Percentiles rank a stretch among this genome's conserved stretches.
Evolutionary conservation across 2,329 filamentous ascomycete species (phyloP).

Genomic region (Verticillium isaacii): DNA sequence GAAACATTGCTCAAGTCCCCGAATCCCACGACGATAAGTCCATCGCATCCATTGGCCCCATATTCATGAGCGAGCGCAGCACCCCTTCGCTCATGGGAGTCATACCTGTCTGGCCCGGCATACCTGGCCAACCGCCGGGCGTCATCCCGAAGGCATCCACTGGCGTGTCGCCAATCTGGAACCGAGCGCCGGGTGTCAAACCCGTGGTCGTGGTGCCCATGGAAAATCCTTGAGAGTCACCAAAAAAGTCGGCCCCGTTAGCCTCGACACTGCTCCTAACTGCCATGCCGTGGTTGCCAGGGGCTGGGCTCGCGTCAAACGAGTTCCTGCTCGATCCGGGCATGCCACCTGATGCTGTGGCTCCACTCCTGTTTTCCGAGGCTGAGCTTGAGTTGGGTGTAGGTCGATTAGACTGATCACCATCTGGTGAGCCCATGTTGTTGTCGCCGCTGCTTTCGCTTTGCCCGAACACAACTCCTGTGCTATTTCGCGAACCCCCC

Average conservation of each 20-base stretch:
- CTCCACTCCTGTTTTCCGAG: conserved; percentile 34
- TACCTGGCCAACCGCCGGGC: conserved; percentile 37
- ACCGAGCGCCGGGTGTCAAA: conserved; percentile 27
- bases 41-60: conserved; percentile 58
- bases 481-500: conserved; percentile 14
- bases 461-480: conserved; percentile 31
- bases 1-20: not conserved
- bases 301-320: conserved; percentile 48
- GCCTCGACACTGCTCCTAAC: conserved; percentile 31
- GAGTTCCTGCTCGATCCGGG: conserved; percentile 36
- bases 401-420: conserved; percentile 45
- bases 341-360: conserved; percentile 14
- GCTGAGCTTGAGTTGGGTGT: conserved; percentile 55
- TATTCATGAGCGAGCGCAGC: conserved; percentile 51
- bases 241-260: conserved; percentile 31
- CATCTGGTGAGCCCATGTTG: conserved; percentile 45
- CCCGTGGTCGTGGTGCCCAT: conserved; percentile 23
- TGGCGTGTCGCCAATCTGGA: conserved; percentile 28
- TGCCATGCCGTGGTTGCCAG: conserved; percentile 35
- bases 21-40: conserved; percentile 31
- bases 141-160: conserved; percentile 35
- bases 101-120: conserved; percentile 40
- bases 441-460: conserved; percentile 37
- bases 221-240: conserved; percentile 31
- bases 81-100: conserved; percentile 54